Base-by-base conservation (phyloP, 179 eudicot genomes). In the Vitellaria paradoxa region DNA sequence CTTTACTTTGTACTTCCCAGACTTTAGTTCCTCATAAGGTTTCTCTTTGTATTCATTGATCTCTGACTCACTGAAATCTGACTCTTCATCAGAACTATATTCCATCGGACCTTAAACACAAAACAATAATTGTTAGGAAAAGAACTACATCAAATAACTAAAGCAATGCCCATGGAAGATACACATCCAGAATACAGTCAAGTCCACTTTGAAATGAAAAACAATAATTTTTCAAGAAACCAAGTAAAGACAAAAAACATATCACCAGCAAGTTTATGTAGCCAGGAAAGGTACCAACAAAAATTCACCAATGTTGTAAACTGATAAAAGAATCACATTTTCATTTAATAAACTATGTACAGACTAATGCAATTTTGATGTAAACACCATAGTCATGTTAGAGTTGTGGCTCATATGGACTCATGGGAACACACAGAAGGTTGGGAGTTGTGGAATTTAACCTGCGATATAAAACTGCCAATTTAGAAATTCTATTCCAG, bases 21-120 rank as follows among this genome's bases (percentile, higher is more conserved):
- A 60, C 77, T 78, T 89, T 37, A 94, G 85, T 56, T 86, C 82
- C 66, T 89, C 88, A 72, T 84, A 91, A 4, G 91, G 85, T 65
- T 93, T 89, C 24, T 86, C 90, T 59, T 86, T 89, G 78, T 87
- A 93, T 37, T 88, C 98, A 20, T 81, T 82, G 6, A 94, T 89
- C 83, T 94, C 97, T 12, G 98, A 94, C 18, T 94, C 97, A 81
- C 97, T 94, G 56, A 94, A 82, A 69, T 93, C 97, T 3, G 97
- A 93, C 65, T 91, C 91, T 79, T 88, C 92, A 79, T 86, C 93
- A 4, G 96, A 91, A 56, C 89, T 88, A 81, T 83, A 81, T 61
- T 84, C 97, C 97, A 94, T 92, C 76, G 68, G 14, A 72, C 75
- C 75, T 72, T 20, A n/a, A 57, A 37, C 52, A 37, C 11, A 37